These are phyloP conservation scores for Calonectria pteridis DNA, from an alignment of 2,329 filamentous ascomycete genomes.

Conservation along the genomic window DNA sequence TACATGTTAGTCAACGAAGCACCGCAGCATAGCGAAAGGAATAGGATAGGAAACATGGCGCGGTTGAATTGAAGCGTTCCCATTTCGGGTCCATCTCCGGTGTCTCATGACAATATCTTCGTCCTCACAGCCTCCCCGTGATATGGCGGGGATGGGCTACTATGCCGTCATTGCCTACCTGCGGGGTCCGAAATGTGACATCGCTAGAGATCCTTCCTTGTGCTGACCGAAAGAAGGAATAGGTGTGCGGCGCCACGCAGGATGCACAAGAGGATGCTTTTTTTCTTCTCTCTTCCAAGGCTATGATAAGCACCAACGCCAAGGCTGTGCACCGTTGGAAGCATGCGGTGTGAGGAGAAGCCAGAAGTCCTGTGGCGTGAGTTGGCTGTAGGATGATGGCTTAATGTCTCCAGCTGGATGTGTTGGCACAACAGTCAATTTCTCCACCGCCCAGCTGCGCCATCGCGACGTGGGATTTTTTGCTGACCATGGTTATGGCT, in stretches of 20 bases:
- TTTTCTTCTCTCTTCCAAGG: no score
- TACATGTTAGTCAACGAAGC: background rate
- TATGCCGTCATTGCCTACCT: background rate
- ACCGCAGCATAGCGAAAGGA: background rate
- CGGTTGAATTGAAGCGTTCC: background rate
- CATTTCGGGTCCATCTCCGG: background rate
- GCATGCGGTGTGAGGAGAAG: slow-evolving; percentile 3
- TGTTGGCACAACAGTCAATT: background rate
- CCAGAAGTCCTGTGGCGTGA: background rate
- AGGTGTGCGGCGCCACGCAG: background rate
- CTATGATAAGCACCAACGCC: background rate
- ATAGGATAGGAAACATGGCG: background rate
- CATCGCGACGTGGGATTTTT: background rate
- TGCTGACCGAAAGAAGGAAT: background rate
- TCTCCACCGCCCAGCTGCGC: background rate
- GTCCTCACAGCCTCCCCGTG: background rate
- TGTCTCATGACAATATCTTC: background rate
- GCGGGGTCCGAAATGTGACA: background rate
- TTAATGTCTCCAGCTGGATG: background rate
- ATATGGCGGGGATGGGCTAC: background rate
- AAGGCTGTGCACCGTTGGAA: background rate
- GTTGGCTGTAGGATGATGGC: background rate
- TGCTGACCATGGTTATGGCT: background rate
- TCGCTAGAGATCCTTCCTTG: background rate
- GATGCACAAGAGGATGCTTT: background rate